A percentile compares a stretch with the other conserved stretches of the same genome.
These are phyloP conservation scores for Hypoxylon fuscum DNA, from an alignment of 495 filamentous ascomycete genomes.

Conservation along the genomic window DNA sequence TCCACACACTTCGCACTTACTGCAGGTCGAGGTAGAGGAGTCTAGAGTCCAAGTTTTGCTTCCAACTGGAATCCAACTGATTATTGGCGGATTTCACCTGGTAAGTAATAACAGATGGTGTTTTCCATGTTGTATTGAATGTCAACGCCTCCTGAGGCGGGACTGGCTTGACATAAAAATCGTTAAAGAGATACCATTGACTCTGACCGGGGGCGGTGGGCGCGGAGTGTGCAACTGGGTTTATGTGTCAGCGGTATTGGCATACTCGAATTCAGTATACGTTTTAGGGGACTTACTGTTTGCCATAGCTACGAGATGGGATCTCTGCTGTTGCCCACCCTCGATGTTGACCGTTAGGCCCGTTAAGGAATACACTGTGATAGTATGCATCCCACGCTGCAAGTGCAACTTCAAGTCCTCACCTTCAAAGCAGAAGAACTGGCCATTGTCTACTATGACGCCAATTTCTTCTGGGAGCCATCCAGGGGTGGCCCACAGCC, in stretches of 20 bases:
- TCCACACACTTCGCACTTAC: slow-evolving; percentile 46
- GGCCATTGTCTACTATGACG: slow-evolving; percentile 79
- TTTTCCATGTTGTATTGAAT: slow-evolving; percentile 91
- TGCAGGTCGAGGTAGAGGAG: slow-evolving; percentile 82
- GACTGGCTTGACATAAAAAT: slow-evolving; percentile 89
- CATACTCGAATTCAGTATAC: background rate
- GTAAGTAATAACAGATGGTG: slow-evolving; percentile 84
- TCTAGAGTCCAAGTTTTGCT: slow-evolving; percentile 78
- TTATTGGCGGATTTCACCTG: slow-evolving; percentile 81
- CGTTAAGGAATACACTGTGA: slow-evolving; percentile 90
- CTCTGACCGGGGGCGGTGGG: slow-evolving; percentile 59
- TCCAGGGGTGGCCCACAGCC: slow-evolving; percentile 84
- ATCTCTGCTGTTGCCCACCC: slow-evolving; percentile 79
- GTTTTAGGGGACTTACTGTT: slow-evolving; percentile 64
- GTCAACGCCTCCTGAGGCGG: slow-evolving; percentile 80
- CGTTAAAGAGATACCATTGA: slow-evolving; percentile 96
- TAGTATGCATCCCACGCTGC: slow-evolving; percentile 68
- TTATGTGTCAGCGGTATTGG: slow-evolving; percentile 1
- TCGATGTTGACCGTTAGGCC: slow-evolving; percentile 90
- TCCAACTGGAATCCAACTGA: slow-evolving; percentile 85
- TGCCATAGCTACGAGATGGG: slow-evolving; percentile 89
- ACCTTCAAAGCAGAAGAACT: slow-evolving; percentile 90
- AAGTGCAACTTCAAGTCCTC: slow-evolving; percentile 79
- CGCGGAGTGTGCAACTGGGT: slow-evolving; percentile 74
- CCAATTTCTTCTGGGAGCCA: slow-evolving; percentile 96